Conservation (phyloP, 139 green algal species). For the Pseudopediastrum boryanum region DNA sequence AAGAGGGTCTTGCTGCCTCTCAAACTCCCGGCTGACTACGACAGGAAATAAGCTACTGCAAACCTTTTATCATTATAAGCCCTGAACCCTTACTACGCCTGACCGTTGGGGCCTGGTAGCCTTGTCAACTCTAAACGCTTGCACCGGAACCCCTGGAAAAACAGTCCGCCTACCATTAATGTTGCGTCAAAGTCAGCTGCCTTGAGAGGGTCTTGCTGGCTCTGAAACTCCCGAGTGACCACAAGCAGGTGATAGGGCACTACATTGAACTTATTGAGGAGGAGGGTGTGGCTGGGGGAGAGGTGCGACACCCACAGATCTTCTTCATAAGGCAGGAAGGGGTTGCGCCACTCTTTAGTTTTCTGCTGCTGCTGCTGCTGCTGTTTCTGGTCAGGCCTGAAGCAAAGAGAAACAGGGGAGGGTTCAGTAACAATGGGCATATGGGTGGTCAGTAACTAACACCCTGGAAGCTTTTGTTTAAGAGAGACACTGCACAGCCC, state of each 20-base stretch:
- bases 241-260: conserved; percentile 58
- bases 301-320: conserved; percentile 76
- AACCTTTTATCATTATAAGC: too few relatives aligned
- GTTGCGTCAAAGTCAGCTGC: conserved; percentile 66
- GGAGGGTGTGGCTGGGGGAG: conserved; percentile 63
- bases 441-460: not conserved
- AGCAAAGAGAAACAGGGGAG: not conserved
- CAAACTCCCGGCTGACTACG: too few relatives aligned
- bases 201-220: conserved; percentile 70
- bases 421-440: not conserved
- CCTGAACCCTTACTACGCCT: too few relatives aligned
- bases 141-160: too few relatives aligned
- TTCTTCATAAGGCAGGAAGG: conserved; percentile 83
- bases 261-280: conserved; percentile 91
- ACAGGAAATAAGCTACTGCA: too few relatives aligned
- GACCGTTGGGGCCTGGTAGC: too few relatives aligned
- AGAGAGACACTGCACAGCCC: too few relatives aligned
- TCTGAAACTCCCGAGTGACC: conserved; percentile 59
- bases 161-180: too few relatives aligned
- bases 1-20: too few relatives aligned
- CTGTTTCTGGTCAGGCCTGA: not conserved
- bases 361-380: conserved; percentile 2
- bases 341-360: conserved; percentile 59
- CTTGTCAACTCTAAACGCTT: too few relatives aligned
- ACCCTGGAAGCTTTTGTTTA: not conserved